Base-by-base conservation (phyloP, 2,329 filamentous ascomycete species). In the Zarea fungicola region DNA sequence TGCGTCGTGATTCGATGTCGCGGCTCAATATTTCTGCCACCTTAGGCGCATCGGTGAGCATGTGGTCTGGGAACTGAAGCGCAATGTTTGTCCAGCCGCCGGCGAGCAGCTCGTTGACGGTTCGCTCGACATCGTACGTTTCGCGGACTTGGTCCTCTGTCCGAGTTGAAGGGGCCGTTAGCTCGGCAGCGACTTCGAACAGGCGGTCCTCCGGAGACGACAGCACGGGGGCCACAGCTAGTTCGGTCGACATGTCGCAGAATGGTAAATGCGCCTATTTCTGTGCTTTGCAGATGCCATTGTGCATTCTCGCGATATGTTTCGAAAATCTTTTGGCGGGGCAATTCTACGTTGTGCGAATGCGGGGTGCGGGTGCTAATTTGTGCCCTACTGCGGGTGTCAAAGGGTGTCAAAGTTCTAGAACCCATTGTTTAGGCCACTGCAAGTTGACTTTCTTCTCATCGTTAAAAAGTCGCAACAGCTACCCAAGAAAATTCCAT, bases 21-120 rank as follows among this genome's bases (percentile, higher is more conserved):
- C 53, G 52, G 0, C 52, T 49, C 2, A 72, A 67, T 1, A 81
- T 71, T 47, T 84, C 81, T 49, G 85, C 89, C 0, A 96, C 87
- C 50, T 85, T 77, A 5, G 89, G 85, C 8, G 88, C 89, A 74
- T 99, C 90, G 1, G 80, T 75, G 1, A 99, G 78, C 89, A 97
- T 95, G 23, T 85, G 77, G 68, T 99, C 93, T 0, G 93, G 92
- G 58, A 99, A 97, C 63, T 99, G 93, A n/a, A 99, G 71, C 1
- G 90, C 93, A 26, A 99, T 80, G 43, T 86, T 80, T 54, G 71
- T 78, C 79, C 89, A 95, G 64, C 76, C 76, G 36, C 82, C 85
- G 5, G 74, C 67, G n/a, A 75, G 74, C 40, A 99, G 86, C 65
- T 96, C 88, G 29, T 71, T 66, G 42, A 89, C 78, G 0, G 93